These are phyloP conservation scores for Globisporangium viniferum DNA, from an alignment of 352 stramenopile genomes.

Conservation along the genomic window DNA sequence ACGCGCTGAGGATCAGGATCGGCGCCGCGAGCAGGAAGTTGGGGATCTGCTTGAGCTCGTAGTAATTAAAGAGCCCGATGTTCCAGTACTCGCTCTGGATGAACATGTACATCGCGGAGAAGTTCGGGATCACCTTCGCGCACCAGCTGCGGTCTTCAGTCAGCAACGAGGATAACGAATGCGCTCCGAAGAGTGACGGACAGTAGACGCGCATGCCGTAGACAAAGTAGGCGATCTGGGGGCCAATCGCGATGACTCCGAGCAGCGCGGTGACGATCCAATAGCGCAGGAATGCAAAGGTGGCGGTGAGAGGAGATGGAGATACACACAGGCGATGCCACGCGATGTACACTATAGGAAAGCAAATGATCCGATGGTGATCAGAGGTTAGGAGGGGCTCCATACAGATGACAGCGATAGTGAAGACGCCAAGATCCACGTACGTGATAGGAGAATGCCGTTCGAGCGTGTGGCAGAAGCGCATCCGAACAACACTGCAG, in stretches of 20 bases:
- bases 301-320: constrained; percentile 29
- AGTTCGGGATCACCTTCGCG: constrained; percentile 51
- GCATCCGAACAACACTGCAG: constrained; percentile 54
- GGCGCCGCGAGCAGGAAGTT: constrained; percentile 93
- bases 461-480: constrained; percentile 78
- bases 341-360: constrained; percentile 60
- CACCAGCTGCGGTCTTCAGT: constrained; percentile 71
- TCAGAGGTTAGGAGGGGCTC: not conserved
- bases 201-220: constrained; percentile 59
- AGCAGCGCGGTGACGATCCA: constrained; percentile 64
- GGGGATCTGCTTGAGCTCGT: constrained; percentile 91
- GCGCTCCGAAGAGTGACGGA: constrained; percentile 32
- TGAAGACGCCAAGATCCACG: constrained; percentile 14
- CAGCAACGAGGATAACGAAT: constrained; percentile 9
- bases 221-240: constrained; percentile 73
- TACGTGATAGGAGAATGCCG: constrained; percentile 71
- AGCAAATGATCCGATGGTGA: not conserved
- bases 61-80: constrained; percentile 92
- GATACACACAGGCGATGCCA: constrained; percentile 62
- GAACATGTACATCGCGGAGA: constrained; percentile 91
- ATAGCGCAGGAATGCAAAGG: constrained; percentile 41
- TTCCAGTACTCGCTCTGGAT: constrained; percentile 96
- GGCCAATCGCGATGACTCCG: constrained; percentile 52
- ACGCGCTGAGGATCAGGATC: constrained; percentile 67
- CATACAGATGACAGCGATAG: not conserved